These are phyloP conservation scores for Clitopilus hobsonii DNA, from an alignment of 768 basidiomycete species.

Conservation along the genomic window DNA sequence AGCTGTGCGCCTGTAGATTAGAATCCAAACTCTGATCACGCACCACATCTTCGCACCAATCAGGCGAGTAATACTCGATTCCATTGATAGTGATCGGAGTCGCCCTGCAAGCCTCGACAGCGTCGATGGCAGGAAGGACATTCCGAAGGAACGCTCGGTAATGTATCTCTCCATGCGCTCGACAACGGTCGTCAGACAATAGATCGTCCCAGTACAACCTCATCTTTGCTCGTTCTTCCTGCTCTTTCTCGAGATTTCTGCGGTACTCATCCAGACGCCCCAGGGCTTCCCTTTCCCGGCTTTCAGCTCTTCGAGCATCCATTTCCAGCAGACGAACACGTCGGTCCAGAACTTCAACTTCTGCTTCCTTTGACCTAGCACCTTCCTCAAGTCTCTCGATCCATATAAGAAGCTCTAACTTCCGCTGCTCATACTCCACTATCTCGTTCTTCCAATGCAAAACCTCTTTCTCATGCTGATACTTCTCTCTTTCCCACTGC, in stretches of 20 bases:
- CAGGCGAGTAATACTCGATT: slow-evolving; percentile 9
- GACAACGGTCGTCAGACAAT: slow-evolving; percentile 7
- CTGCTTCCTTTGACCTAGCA: neutral
- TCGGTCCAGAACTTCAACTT: neutral
- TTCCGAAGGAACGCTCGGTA: slow-evolving; percentile 13
- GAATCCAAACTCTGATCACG: neutral
- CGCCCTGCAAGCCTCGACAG: slow-evolving; percentile 13
- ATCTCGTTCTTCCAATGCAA: neutral
- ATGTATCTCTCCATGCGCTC: slow-evolving; percentile 1
- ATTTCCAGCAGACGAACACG: too few species aligned
- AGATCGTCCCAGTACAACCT: slow-evolving; percentile 14
- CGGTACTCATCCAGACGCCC: neutral
- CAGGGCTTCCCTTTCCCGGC: neutral
- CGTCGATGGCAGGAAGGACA: slow-evolving; percentile 8
- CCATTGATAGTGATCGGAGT: slow-evolving; percentile 12
- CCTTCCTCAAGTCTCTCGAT: neutral
- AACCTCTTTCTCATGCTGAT: neutral
- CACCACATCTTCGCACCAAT: slow-evolving; percentile 11
- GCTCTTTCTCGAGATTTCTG: slow-evolving; percentile 5
- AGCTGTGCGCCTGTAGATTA: neutral
- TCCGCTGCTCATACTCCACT: neutral
- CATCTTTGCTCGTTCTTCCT: slow-evolving; percentile 6
- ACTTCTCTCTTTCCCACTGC: neutral
- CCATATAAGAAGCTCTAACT: neutral
- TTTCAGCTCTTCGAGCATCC: neutral